Base-by-base conservation (phyloP, 495 filamentous ascomycete genomes). In the Neurospora sp. region DNA sequence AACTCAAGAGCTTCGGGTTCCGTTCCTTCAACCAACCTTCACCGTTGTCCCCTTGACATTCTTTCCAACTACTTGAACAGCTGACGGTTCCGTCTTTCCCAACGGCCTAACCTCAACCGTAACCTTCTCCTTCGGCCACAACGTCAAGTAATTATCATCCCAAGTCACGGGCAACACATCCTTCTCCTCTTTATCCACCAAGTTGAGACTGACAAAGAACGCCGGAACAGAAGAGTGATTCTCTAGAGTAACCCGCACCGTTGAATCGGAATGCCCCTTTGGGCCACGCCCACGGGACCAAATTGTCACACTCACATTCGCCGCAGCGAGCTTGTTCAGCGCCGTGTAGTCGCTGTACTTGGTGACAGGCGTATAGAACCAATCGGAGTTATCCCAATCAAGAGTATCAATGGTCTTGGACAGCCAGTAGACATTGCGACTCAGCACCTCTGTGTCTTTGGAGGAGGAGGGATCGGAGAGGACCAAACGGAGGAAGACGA, bases 341-440 rank as follows among this genome's bases (percentile, higher is more conserved):
- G 83, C 81, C 0, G 82, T 87, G 74, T 83, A 88, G 70, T 91
- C 77, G 0, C 85, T 83, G 68, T 87, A 91, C 5, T 80, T 71
- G 10, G 80, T 85, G 1, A 89, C 86, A 0, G 88, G 89, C 0
- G 89, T 91, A 71, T 79, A 80, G 73, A 85, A 89, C 87, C 88
- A 91, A 1, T 81, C 85, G 9, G 89, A 88, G 0, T 84, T 79
- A 0, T 82, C 81, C 88, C 88, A 90, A 42, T 88, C 81, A 12
- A 91, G 75, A 6, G 78, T 81, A 72, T 91, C 89, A 0, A 81
- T 70, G 3, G 80, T 76, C 9, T 79, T 77, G 10, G 87, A 75
- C 0, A 91, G 74, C 90, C 90, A 91, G 81, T 91, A 91, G 0
- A 90, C 85, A 72, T 90, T 90, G 1, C 88, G 82, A 73, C 88